Percentiles rank a stretch among this genome's conserved stretches.
Conservation (phyloP, 2,329 filamentous ascomycete genomes). For the Hypoxylon sp. region DNA sequence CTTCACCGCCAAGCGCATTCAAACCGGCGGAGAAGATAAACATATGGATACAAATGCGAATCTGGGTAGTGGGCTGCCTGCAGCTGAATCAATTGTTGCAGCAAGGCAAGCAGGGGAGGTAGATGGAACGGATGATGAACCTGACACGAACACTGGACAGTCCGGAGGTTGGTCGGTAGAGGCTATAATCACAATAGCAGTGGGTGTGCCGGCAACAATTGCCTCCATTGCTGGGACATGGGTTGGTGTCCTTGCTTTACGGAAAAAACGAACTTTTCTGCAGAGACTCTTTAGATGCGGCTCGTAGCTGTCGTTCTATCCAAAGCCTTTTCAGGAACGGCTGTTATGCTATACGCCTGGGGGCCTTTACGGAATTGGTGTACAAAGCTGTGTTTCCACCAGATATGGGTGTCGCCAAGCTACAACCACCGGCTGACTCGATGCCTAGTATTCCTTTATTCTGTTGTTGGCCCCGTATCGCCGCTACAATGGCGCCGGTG, state of each 20-base stretch:
- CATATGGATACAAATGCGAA: neutral
- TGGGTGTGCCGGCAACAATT: slow-evolving; percentile 4
- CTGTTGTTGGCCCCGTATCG: too few species aligned
- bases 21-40: neutral
- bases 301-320: neutral
- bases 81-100: neutral
- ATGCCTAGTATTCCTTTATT: neutral
- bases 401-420: too few species aligned
- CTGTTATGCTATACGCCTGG: too few species aligned
- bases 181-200: slow-evolving; percentile 2
- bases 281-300: neutral
- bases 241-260: neutral
- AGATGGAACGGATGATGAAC: neutral
- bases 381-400: too few species aligned
- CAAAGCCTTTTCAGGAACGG: neutral
- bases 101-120: neutral
- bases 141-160: neutral
- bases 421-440: neutral
- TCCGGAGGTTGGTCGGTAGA: neutral
- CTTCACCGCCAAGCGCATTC: neutral
- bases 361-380: too few species aligned
- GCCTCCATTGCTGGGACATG: neutral
- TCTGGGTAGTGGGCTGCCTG: neutral
- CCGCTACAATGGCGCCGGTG: too few species aligned
- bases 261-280: neutral